Conservation (phyloP, 257 asterid species). For the Solanum appendiculatum region DNA sequence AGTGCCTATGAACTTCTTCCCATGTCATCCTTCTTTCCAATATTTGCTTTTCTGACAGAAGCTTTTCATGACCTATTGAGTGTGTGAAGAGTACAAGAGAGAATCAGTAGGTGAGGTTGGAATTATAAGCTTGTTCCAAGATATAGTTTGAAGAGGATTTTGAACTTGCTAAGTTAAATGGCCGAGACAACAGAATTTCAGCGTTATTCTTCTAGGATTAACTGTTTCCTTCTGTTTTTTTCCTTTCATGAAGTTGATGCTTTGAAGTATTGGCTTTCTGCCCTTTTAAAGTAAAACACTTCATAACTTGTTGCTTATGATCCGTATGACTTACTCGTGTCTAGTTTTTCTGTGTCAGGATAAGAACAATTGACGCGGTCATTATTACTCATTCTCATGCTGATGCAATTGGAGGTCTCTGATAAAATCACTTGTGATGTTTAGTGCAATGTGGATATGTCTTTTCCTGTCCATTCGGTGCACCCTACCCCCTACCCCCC, state of each 20-base stretch:
- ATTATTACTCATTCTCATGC: slow-evolving; percentile 99
- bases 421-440: background rate
- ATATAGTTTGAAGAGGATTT: background rate
- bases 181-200: background rate
- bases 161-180: background rate
- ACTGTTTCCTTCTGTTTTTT: background rate
- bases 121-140: background rate
- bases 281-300: background rate
- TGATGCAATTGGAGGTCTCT: slow-evolving; percentile 99
- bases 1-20: background rate
- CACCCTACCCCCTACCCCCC: background rate
- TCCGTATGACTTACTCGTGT: slow-evolving; percentile 27
- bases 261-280: background rate
- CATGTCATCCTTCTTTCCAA: background rate
- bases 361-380: slow-evolving; percentile 93
- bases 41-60: background rate
- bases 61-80: background rate
- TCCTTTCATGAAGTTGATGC: background rate
- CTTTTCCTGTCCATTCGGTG: background rate
- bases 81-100: background rate
- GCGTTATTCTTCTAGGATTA: background rate
- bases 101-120: background rate
- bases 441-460: background rate
- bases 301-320: background rate
- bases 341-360: slow-evolving; percentile 69